These are phyloP conservation scores for Phytophthora aleatoria DNA, from an alignment of 352 stramenopile species.

Conservation along the genomic window DNA sequence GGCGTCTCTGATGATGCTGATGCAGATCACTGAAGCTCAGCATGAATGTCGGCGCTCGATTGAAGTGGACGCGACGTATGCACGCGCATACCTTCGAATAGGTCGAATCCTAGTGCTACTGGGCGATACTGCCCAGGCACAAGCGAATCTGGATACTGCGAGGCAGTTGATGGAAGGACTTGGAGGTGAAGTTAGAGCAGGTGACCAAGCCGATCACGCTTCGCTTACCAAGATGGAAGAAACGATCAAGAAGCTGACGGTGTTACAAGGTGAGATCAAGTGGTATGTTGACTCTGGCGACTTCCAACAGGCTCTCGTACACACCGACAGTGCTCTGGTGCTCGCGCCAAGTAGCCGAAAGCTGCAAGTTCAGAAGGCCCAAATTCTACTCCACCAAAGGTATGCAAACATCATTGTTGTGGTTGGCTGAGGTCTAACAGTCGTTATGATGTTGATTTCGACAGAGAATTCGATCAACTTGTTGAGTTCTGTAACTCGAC, in stretches of 20 bases:
- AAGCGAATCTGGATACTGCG: slow-evolving; percentile 52
- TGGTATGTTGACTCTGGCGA: slow-evolving; percentile 59
- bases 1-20: slow-evolving; percentile 81
- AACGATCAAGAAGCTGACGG: slow-evolving; percentile 52
- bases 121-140: slow-evolving; percentile 57
- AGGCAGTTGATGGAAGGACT: slow-evolving; percentile 44
- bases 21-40: slow-evolving; percentile 71
- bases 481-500: slow-evolving; percentile 54
- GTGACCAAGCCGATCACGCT: slow-evolving; percentile 45
- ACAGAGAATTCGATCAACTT: slow-evolving; percentile 60
- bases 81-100: slow-evolving; percentile 73
- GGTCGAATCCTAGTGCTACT: slow-evolving; percentile 73
- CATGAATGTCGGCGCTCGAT: slow-evolving; percentile 73
- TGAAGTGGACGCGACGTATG: slow-evolving; percentile 65
- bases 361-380: slow-evolving; percentile 69
- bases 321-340: slow-evolving; percentile 54
- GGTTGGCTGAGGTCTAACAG: slow-evolving; percentile 7
- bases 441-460: slow-evolving; percentile 5
- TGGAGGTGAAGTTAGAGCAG: slow-evolving; percentile 16
- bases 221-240: slow-evolving; percentile 63
- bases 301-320: slow-evolving; percentile 46
- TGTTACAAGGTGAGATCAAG: slow-evolving; percentile 59
- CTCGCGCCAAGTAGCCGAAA: slow-evolving; percentile 57
- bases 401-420: slow-evolving; percentile 33
- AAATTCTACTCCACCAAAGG: slow-evolving; percentile 69